Evolutionary conservation across 2,329 filamentous ascomycete genomes (phyloP).

Genomic region (Bretziella fagacearum): DNA sequence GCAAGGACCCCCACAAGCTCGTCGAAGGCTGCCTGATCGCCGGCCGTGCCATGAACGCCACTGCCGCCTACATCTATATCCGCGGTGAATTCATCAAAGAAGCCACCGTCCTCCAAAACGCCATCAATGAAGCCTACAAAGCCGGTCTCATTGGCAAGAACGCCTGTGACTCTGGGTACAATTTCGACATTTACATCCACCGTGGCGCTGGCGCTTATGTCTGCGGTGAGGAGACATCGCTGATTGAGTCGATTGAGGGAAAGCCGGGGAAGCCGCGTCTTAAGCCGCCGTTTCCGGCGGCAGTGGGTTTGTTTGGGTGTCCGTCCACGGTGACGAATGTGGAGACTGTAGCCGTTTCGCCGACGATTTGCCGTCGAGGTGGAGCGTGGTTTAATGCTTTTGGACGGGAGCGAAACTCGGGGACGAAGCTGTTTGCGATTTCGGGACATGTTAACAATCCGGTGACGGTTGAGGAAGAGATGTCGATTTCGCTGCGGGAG

Average conservation of each 20-base stretch:
- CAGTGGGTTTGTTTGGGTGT: constrained; percentile 94
- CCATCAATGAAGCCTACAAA: constrained; percentile 94
- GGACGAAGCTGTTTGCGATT: constrained; percentile 97
- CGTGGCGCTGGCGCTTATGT: constrained; percentile 95
- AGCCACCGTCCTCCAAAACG: constrained; percentile 78
- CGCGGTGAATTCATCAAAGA: constrained; percentile 97
- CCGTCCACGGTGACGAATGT: constrained; percentile 97
- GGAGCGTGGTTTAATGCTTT: constrained; percentile 86
- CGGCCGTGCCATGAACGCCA: constrained; percentile 96
- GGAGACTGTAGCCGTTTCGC: constrained; percentile 87
- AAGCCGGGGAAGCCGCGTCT: constrained; percentile 97
- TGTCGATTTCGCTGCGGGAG: constrained; percentile 92
- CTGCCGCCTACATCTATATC: constrained; percentile 97
- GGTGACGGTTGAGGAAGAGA: constrained; percentile 95
- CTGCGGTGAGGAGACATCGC: constrained; percentile 92
- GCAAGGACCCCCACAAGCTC: constrained; percentile 98
- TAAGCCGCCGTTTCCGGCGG: constrained; percentile 95
- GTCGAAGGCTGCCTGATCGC: constrained; percentile 93
- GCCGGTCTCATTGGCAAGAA: constrained; percentile 96
- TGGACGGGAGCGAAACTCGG: constrained; percentile 87
- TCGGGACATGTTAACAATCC: constrained; percentile 98
- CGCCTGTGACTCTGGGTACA: constrained; percentile 88
- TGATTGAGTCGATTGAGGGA: constrained; percentile 95
- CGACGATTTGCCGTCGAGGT: constrained; percentile 87
- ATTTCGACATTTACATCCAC: constrained; percentile 95